Conservation (phyloP, 192 early-diverging fungal genomes). For the Backusella westeae region DNA sequence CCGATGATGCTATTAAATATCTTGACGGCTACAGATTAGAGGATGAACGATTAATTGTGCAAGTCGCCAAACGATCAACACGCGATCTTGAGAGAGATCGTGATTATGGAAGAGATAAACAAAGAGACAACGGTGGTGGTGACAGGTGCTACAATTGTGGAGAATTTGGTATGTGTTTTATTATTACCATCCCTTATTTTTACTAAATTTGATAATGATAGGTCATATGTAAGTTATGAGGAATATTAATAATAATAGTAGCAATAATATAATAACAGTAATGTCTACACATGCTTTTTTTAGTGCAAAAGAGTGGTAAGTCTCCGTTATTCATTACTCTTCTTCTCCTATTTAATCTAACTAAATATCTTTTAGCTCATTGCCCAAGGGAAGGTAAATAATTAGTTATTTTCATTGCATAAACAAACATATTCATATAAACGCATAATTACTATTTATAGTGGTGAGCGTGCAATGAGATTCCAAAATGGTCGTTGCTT, state of each 20-base stretch:
- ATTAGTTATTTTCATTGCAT: neutral
- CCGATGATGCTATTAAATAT: slow-evolving; percentile 28
- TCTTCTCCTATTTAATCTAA: neutral
- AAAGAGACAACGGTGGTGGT: neutral
- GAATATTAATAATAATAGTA: neutral
- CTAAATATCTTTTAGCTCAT: neutral
- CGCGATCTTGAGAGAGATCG: neutral
- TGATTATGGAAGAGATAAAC: neutral
- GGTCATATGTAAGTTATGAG: slow-evolving; percentile 22
- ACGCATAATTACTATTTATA: neutral
- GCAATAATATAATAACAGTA: neutral
- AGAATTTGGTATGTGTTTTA: slow-evolving; percentile 19
- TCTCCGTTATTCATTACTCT: neutral
- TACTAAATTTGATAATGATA: neutral
- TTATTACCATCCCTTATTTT: neutral
- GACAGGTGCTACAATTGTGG: slow-evolving; percentile 40
- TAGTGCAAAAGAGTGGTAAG: slow-evolving; percentile 34
- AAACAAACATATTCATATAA: neutral
- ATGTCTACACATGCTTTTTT: neutral
- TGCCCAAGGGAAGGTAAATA: slow-evolving; percentile 22
- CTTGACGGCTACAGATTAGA: slow-evolving; percentile 32
- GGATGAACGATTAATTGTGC: slow-evolving; percentile 22
- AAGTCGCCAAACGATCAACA: slow-evolving; percentile 8
- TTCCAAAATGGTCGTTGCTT: slow-evolving; percentile 34
- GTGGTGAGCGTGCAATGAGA: slow-evolving; percentile 34